Evolutionary conservation across 192 early-diverging fungal species (phyloP), one percentile per base, ranked within the genome.

Genomic region (Backusella australiensis): DNA sequence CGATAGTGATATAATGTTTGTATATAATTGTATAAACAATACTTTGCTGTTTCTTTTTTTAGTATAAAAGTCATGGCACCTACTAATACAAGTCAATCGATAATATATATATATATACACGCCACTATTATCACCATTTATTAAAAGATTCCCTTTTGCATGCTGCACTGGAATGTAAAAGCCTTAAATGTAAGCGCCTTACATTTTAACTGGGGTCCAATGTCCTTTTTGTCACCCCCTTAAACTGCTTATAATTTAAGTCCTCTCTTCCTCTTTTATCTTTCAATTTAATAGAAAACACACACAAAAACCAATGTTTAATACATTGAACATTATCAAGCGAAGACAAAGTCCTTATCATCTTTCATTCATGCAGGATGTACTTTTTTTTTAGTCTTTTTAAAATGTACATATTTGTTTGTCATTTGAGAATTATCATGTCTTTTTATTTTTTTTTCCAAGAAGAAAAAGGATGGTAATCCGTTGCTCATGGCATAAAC

Each of bases 351-450:
- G 6, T 49, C 12, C 15, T 44, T 17, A 5, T 17, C 15, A 5
- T 49, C 17, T 19, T 7, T 49, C 6, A 49, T 49, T 49, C 46
- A 49, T 49, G 46, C 46, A 49, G 46, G 46, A n/a, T 49, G 46
- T 6, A 6, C 42, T 44, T 44, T 44, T 44, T 44, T 44, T 44
- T 44, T 49, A 49, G 19, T 49, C 19, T 49, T 49, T 49, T 49
- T 49, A 49, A 59, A 23, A 59, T 26, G 53, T 23, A 59, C 53
- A 59, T 59, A 59, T 59, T 59, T 59, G 53, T 59, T 59, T 59
- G 23, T 59, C 11, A 59, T 23, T 26, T 59, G n/a, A 12, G 53
- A 59, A 59, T 59, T 26, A n/a, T 6, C 46, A 19, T 49, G 6
- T n/a, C 53, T 23, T 23, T 59, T 59, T 59, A 3, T 26, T 23